phyloP scores from a whole-genome alignment of 2,329 filamentous ascomycete species.

The Colletotrichum salicis region DNA sequence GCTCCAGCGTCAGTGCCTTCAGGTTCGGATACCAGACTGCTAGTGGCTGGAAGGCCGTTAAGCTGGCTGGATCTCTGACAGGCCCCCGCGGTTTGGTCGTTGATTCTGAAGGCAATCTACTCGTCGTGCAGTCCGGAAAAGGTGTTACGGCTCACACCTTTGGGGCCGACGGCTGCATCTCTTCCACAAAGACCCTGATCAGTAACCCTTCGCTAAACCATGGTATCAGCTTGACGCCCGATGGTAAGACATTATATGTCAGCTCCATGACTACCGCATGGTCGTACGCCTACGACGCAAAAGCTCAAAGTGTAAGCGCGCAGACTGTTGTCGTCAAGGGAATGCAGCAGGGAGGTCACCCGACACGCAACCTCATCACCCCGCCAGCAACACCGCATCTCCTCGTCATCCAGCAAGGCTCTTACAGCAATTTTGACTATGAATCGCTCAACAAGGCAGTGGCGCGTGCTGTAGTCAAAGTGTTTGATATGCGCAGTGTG shows the following conservation, averaged over 20 bases:
- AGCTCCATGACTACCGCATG: conserved; percentile 57
- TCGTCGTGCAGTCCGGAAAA: conserved; percentile 49
- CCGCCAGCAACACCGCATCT: conserved; percentile 49
- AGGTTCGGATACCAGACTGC: conserved; percentile 46
- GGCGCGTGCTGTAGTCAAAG: conserved; percentile 54
- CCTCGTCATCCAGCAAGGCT: conserved; percentile 51
- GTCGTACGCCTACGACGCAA: conserved; percentile 67
- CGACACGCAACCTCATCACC: conserved; percentile 50
- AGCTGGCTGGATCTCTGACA: conserved; percentile 50
- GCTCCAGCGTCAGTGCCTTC: conserved; percentile 45
- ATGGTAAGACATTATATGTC: conserved; percentile 52
- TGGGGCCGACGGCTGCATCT: conserved; percentile 52
- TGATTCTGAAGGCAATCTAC: conserved; percentile 50
- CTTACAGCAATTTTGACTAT: conserved; percentile 52
- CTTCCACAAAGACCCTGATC: conserved; percentile 49
- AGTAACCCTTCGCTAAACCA: conserved; percentile 50
- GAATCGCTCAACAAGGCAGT: conserved; percentile 45
- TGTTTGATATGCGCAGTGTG: conserved; percentile 51
- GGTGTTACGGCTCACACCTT: conserved; percentile 54
- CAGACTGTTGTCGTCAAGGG: conserved; percentile 52
- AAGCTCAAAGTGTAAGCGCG: conserved; percentile 55
- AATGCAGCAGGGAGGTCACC: conserved; percentile 53
- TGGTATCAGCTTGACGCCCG: conserved; percentile 51
- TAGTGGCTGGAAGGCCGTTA: conserved; percentile 51
- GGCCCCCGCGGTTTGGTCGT: conserved; percentile 49